Conservation (phyloP, 2,329 filamentous ascomycete species). For the Thelonectria discophora region DNA sequence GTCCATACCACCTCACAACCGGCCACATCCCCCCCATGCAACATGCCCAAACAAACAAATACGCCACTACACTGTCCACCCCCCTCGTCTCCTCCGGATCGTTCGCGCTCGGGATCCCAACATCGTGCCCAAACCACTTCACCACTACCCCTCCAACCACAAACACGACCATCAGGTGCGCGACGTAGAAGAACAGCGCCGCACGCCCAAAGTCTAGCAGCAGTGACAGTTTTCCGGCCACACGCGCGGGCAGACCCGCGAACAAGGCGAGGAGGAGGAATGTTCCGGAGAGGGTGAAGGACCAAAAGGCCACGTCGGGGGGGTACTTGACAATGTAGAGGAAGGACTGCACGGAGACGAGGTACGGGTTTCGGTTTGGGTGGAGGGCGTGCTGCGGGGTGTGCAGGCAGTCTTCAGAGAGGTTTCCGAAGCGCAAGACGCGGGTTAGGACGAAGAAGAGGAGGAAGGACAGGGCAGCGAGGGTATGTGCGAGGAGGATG, state of each 20-base stretch:
- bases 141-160: conserved; percentile 39
- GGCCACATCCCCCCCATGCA: conserved; percentile 53
- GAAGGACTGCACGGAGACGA: conserved; percentile 53
- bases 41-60: conserved; percentile 49
- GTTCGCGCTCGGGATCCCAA: conserved; percentile 39
- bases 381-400: conserved; percentile 48
- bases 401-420: conserved; percentile 54
- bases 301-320: conserved; percentile 57
- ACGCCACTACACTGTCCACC: conserved; percentile 51
- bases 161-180: conserved; percentile 50
- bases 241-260: conserved; percentile 42
- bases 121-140: conserved; percentile 47
- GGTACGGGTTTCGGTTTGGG: conserved; percentile 51
- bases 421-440: conserved; percentile 53
- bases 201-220: conserved; percentile 56
- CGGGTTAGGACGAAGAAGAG: conserved; percentile 54
- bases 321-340: conserved; percentile 59
- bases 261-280: conserved; percentile 52
- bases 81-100: conserved; percentile 41
- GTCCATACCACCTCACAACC: conserved; percentile 52
- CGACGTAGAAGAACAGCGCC: conserved; percentile 57
- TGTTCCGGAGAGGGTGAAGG: conserved; percentile 51
- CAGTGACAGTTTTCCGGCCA: conserved; percentile 46
- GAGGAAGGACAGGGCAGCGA: conserved; percentile 44
- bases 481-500: conserved; percentile 42